Conservation (phyloP, 139 green algal genomes). For the Zygnema circumcarinatum region DNA sequence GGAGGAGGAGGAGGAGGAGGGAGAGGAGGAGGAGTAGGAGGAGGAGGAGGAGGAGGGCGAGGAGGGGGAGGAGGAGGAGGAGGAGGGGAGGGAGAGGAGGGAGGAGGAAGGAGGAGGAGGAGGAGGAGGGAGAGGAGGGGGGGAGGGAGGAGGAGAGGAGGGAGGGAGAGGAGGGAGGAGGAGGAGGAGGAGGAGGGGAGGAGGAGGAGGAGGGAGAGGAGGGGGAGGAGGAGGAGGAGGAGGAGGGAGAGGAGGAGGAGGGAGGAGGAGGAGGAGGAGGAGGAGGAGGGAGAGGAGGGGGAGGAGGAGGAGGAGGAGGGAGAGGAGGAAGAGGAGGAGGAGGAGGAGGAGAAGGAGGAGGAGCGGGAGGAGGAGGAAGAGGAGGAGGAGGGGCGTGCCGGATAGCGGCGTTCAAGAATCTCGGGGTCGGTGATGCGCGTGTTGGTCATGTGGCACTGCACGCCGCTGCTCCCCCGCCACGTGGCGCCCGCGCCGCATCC, state of each 20-base stretch:
- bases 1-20: too few relatives aligned
- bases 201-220: background rate
- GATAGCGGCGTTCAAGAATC: slow-evolving; percentile 83
- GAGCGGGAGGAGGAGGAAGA: background rate
- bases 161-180: background rate
- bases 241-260: slow-evolving; percentile 6
- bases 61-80: slow-evolving; percentile 6
- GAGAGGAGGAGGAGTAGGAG: too few relatives aligned
- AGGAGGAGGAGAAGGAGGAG: background rate
- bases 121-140: background rate
- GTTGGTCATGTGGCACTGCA: slow-evolving; percentile 99
- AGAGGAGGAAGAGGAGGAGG: slow-evolving; percentile 11
- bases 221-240: background rate
- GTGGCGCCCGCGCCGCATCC: slow-evolving; percentile 87
- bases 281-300: background rate
- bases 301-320: background rate
- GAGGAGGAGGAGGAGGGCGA: slow-evolving; percentile 2
- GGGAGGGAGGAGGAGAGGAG: background rate
- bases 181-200: background rate
- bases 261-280: background rate
- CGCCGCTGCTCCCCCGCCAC: slow-evolving; percentile 87
- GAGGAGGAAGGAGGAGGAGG: background rate
- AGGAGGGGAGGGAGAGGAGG: background rate
- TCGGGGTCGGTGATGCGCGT: slow-evolving; percentile 96
- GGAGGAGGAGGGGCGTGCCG: slow-evolving; percentile 2